Base-by-base conservation (phyloP, 2,329 filamentous ascomycete species). In the Botrytis porri region DNA sequence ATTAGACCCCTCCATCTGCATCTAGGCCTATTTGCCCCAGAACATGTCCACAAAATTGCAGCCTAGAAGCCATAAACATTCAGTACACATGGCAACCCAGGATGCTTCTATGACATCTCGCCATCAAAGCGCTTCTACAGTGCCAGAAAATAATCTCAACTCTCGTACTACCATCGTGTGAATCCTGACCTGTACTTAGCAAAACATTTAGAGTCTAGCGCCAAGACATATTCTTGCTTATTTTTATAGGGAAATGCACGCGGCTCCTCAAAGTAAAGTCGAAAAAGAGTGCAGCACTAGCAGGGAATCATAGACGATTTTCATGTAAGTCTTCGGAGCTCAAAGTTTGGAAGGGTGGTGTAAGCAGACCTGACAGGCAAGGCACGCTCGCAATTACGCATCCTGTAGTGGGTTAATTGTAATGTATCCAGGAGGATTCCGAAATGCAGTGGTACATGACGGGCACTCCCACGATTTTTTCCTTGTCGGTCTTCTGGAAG, bases 271-370 rank as follows among this genome's bases (percentile, higher is more conserved):
- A 51, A 54, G 35, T 25, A 41, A 67, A 57, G 16, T 67, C 45
- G 29, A 54, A 54, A 54, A 54, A 54, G 48, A n/a, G 48, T 67
- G 51, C 25, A 29, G 22, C 65, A 41, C 65, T 59, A 69, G 65
- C 48, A 69, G n/a, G 65, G 65, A 43, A 16, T 7, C n/a, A 29
- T 32, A 9, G 9, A n/a, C 48, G 48, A 57, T 32, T 41, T 35
- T 69, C n/a, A 69, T 69, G 65, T 57, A 59, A 69, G 65, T 59
- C 37, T 41, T 69, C 65, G 65, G 65, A 69, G 48, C 65, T 69
- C 65, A 69, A 67, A 57, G 35, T 41, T 41, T 39, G 65, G 10
- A 57, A 35, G 63, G 63, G 29, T 22, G 59, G 25, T 57, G 65
- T 67, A 67, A 67, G 48, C 45, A 66, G 29, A 37, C 14, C 39